Percentiles rank a stretch among this genome's conserved stretches.
Conservation (phyloP, 1,139 yeast species). For the Debaryomyces psychrophilus region DNA sequence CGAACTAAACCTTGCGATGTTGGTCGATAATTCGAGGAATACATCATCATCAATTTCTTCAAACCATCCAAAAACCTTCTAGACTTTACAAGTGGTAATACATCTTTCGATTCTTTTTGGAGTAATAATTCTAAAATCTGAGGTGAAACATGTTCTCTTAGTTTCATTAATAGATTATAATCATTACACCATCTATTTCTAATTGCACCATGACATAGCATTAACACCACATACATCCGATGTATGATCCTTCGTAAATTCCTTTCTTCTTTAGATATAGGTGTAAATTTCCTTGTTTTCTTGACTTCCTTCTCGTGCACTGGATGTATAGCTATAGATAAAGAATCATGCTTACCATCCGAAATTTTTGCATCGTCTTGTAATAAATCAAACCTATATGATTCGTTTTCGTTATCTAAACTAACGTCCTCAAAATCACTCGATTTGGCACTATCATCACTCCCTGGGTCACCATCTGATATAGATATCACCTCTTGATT, state of each 20-base stretch:
- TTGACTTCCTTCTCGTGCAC: slow-evolving; percentile 13
- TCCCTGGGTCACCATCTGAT: slow-evolving; percentile 14
- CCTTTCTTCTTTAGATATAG: slow-evolving; percentile 59
- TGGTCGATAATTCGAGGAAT: slow-evolving; percentile 61
- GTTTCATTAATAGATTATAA: slow-evolving; percentile 35
- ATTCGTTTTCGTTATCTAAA: slow-evolving; percentile 15
- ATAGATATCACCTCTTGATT: slow-evolving; percentile 9
- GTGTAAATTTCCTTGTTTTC: slow-evolving; percentile 29
- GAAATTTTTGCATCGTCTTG: slow-evolving; percentile 31
- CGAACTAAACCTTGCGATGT: slow-evolving; percentile 47
- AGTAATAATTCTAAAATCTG: slow-evolving; percentile 48
- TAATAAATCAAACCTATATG: slow-evolving; percentile 19
- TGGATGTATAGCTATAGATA: slow-evolving; percentile 21
- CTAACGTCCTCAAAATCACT: slow-evolving; percentile 40
- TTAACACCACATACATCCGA: slow-evolving; percentile 55
- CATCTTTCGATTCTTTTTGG: slow-evolving; percentile 38
- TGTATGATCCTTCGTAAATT: slow-evolving; percentile 57
- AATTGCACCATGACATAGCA: slow-evolving; percentile 65
- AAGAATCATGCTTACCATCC: slow-evolving; percentile 16
- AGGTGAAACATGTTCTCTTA: slow-evolving; percentile 52
- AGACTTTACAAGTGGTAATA: slow-evolving; percentile 52
- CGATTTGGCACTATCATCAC: slow-evolving; percentile 26
- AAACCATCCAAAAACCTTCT: slow-evolving; percentile 77
- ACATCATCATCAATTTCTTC: slow-evolving; percentile 61
- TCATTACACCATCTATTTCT: slow-evolving; percentile 80